Base-by-base conservation (phyloP, 176 grass and related monocot species). In the Eragrostis curvula region DNA sequence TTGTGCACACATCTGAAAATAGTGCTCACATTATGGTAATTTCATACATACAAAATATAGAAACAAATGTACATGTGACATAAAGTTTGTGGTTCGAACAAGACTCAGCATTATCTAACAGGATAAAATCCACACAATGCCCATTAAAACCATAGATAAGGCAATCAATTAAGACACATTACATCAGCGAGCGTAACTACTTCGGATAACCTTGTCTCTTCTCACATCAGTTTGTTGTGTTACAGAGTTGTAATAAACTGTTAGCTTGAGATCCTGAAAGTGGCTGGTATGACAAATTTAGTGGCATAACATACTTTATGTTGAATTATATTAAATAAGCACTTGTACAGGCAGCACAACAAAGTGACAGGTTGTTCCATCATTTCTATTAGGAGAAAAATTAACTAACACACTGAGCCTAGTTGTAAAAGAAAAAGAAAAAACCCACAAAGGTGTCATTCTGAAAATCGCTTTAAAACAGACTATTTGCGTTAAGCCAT, bases 31-130 rank as follows among this genome's bases (percentile, higher is more conserved):
- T 44, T 48, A 52, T 43, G 23, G n/a, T 27, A 44, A 66, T 45
- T 40, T 42, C 47, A 28, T 44, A 69, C 8, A 68, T 0, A 64
- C 14, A n/a, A 47, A 61, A 63, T 77, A 46, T 17, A 46, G 24
- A 64, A 50, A 83, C 3, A 74, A 53, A 66, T 42, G 36, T 45
- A 73, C 6, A 24, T 64, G 28, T 16, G 51, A 80, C 48, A 68
- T 3, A 25, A 9, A 27, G 13, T 27, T 42, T 68, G 18, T 18
- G n/a, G 7, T 44, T 74, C 15, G 3, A 39, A 23, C 9, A n/a
- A 41, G 18, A 43, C 14, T 72, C 24, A 12, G 14, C 59, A 66
- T 28, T 74, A 64, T 65, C 65, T 53, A 23, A 23, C 7, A 74
- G 14, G 28, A 57, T n/a, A 55, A 75, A 21, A 23, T 8, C 59